Evolutionary conservation across 2,329 filamentous ascomycete species (phyloP).

Genomic region (Penicillium janthinellum): DNA sequence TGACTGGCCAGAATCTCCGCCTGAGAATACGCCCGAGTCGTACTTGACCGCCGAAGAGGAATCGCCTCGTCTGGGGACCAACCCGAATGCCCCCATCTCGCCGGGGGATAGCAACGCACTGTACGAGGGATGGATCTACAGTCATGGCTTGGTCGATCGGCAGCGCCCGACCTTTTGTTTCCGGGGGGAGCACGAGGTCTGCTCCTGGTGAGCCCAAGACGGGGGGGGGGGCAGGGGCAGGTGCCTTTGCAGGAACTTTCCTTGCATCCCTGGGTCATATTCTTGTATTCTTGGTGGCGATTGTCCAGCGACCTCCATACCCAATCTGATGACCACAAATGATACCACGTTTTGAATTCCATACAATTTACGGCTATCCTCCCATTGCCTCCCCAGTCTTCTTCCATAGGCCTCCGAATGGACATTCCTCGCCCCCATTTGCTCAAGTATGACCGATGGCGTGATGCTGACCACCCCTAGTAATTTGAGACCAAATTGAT

Average conservation of each 20-base stretch:
- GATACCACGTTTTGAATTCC: background rate
- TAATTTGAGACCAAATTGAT: background rate
- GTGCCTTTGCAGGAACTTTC: background rate
- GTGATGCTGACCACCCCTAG: background rate
- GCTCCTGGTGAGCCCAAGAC: slow-evolving; percentile 11
- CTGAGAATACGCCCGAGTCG: slow-evolving; percentile 3
- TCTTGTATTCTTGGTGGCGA: background rate
- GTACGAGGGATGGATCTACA: slow-evolving; percentile 22
- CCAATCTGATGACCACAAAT: background rate
- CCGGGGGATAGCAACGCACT: slow-evolving; percentile 21
- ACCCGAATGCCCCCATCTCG: slow-evolving; percentile 8
- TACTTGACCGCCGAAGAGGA: slow-evolving; percentile 13
- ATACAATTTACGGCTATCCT: background rate
- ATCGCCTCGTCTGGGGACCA: slow-evolving; percentile 14
- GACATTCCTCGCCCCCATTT: background rate
- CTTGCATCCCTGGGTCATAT: slow-evolving; percentile 28
- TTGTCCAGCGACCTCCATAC: background rate
- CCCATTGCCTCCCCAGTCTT: background rate
- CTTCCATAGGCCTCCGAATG: background rate
- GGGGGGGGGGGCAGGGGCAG: background rate
- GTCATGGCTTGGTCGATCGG: slow-evolving; percentile 21
- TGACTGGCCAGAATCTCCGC: slow-evolving; percentile 14
- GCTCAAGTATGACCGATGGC: background rate
- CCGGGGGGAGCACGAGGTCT: slow-evolving; percentile 23
- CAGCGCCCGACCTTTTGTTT: slow-evolving; percentile 26